phyloP scores from a whole-genome alignment of 306 rosid genomes.

The Lathyrus tuberosus region DNA sequence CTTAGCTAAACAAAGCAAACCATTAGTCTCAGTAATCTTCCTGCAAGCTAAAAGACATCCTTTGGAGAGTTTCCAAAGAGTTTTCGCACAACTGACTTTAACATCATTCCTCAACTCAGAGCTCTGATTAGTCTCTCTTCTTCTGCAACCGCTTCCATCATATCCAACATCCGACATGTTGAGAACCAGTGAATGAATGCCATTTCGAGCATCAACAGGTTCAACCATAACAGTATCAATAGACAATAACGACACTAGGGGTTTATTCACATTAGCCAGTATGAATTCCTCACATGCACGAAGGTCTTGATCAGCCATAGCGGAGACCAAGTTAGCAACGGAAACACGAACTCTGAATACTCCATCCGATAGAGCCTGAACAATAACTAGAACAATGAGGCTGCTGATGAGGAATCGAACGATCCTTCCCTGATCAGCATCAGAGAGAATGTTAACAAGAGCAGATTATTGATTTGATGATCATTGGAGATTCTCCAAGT shows the following conservation, averaged over 20 bases:
- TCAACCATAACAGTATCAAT: conserved; percentile 66
- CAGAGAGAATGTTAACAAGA: conserved; percentile 52
- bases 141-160: too few species aligned
- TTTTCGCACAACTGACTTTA: too few species aligned
- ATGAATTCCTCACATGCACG: conserved; percentile 73
- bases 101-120: too few species aligned
- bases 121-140: too few species aligned
- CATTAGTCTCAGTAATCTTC: too few species aligned
- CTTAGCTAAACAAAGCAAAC: too few species aligned
- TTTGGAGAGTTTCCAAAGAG: too few species aligned
- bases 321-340: conserved; percentile 65
- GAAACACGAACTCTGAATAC: conserved; percentile 63
- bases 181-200: conserved; percentile 65
- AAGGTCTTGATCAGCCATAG: conserved; percentile 59
- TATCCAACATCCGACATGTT: conserved; percentile 41
- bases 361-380: conserved; percentile 66
- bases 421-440: conserved; percentile 45
- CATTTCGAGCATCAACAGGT: conserved; percentile 50
- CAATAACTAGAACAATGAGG: conserved; percentile 57
- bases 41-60: too few species aligned
- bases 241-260: conserved; percentile 63
- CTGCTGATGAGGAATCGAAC: conserved; percentile 45
- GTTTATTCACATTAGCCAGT: conserved; percentile 76
- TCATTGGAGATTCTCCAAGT: too few species aligned
- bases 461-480: too few species aligned